Evolutionary conservation across 768 basidiomycete genomes (phyloP).

Genomic region (Gelatoporia subvermispora): DNA sequence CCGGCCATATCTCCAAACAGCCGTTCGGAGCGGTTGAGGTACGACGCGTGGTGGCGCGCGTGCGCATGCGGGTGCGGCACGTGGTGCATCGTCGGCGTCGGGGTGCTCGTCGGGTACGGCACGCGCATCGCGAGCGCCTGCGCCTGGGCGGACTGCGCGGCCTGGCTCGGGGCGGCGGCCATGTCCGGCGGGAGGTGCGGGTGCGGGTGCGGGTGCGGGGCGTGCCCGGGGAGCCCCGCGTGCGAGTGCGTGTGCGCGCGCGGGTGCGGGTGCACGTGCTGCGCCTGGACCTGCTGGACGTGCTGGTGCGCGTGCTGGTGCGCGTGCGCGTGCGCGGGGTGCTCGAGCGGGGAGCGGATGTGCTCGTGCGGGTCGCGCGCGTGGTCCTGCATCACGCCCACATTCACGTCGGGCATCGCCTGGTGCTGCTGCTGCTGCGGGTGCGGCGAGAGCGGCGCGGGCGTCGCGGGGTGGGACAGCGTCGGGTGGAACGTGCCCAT

Average conservation of each 20-base stretch:
- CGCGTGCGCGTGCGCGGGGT: slow-evolving; percentile 13
- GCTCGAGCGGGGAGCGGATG: slow-evolving; percentile 10
- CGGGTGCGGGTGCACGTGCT: slow-evolving; percentile 18
- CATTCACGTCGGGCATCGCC: too few relatives aligned
- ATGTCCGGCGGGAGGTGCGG: neutral
- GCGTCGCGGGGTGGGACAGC: slow-evolving; percentile 20
- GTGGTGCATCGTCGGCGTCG: slow-evolving; percentile 70
- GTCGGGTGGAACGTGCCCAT: slow-evolving; percentile 28
- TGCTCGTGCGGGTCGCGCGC: slow-evolving; percentile 2
- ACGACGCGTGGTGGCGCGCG: slow-evolving; percentile 64
- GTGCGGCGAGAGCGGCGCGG: slow-evolving; percentile 19
- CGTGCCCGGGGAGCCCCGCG: slow-evolving; percentile 2
- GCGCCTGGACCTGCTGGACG: slow-evolving; percentile 12
- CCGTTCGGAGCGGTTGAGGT: slow-evolving; percentile 33
- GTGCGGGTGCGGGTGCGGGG: slow-evolving; percentile 6
- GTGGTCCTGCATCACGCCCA: slow-evolving; percentile 15
- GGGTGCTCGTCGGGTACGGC: slow-evolving; percentile 51
- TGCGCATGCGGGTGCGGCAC: slow-evolving; percentile 79
- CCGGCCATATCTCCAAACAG: slow-evolving; percentile 19
- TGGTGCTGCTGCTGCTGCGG: too few relatives aligned
- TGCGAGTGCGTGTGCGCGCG: slow-evolving; percentile 13
- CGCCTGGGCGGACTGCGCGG: slow-evolving; percentile 9
- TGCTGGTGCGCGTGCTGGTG: slow-evolving; percentile 10
- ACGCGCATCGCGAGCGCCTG: slow-evolving; percentile 44
- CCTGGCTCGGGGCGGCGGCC: slow-evolving; percentile 1